These are phyloP conservation scores for Fusarium buxicola DNA, from an alignment of 2,329 filamentous ascomycete genomes.

Conservation along the genomic window DNA sequence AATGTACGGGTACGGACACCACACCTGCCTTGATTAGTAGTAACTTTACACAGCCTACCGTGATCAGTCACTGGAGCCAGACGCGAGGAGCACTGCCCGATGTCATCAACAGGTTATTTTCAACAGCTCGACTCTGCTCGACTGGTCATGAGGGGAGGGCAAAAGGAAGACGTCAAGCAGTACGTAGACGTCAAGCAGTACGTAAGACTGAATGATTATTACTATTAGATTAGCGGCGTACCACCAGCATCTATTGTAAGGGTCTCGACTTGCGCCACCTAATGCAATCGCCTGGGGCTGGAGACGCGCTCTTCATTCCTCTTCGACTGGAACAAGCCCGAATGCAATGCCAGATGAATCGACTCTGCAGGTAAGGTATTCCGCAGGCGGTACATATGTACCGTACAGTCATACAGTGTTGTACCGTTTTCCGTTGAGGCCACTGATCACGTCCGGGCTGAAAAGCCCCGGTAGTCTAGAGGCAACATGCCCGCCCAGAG, in stretches of 20 bases:
- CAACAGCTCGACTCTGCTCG: constrained; percentile 5
- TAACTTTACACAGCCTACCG: constrained; percentile 18
- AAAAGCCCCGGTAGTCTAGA: too few species aligned
- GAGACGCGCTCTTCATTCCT: constrained; percentile 9
- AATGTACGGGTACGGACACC: too few species aligned
- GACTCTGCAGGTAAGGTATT: too few species aligned
- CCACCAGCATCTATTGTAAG: not conserved
- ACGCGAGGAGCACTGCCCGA: constrained; percentile 8
- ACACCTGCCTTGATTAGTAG: constrained; percentile 4
- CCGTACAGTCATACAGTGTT: too few species aligned
- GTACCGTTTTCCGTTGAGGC: too few species aligned
- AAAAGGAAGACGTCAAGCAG: constrained; percentile 16
- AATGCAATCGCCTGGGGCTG: constrained; percentile 35
- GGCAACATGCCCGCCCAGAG: too few species aligned
- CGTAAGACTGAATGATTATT: constrained; percentile 21
- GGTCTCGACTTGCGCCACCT: constrained; percentile 40
- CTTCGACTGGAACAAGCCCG: too few species aligned
- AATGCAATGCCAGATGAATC: not conserved
- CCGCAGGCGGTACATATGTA: too few species aligned
- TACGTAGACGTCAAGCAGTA: constrained; percentile 25
- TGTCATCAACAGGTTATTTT: constrained; percentile 9
- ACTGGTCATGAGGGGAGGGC: not conserved
- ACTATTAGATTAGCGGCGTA: constrained; percentile 7
- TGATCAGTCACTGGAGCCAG: not conserved
- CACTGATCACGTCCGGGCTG: too few species aligned